Evolutionary conservation across 805 yeast genomes (phyloP), one percentile per base, ranked within the genome.

Genomic region (Myxozyma monticola): DNA sequence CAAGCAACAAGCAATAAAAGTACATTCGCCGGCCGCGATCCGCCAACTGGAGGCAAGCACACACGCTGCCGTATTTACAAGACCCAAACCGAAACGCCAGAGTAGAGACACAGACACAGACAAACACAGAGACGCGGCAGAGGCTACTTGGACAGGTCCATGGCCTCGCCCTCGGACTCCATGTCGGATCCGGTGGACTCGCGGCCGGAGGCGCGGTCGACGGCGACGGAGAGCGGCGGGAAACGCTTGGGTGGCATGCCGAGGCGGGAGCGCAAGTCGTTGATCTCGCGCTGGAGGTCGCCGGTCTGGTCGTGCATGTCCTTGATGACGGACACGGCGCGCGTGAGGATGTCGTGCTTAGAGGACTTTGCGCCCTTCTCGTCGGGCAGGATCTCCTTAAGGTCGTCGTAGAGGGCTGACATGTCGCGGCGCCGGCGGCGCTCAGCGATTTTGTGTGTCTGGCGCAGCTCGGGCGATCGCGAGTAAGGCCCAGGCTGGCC

Each of bases 371-470:
- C 51, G 20, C 57, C 60, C 34, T 54, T 48, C 22, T 57, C 60
- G 37, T 60, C 58, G 10, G 63, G 63, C 17, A 60, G 37, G 30
- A 51, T 39, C 20, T 54, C 48, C 24, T 53, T 46, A 25, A 60
- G 47, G 35, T 58, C 59, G n/a, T 56, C 59, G 45, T 60, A 60
- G 28, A 60, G 54, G 4, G 58, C 31, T 24, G 61, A 39, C 60
- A 60, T 60, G 37, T 60, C 63, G 25, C 54, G 48, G 5, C 63
- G 59, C 8, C 63, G 54, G 15, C 59, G 48, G 15, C 63, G 52
- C 45, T 60, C 63, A 18, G 63, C 63, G 22, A 60, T 57, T 37
- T 60, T 60, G 51, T 60, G 63, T 10, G 57, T 60, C 45, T 54
- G 59, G 15, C 62, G 50, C n/a, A 60, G 54, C 40, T 57, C 63